Percentiles rank a stretch among this genome's conserved stretches.
Conservation (phyloP, 768 basidiomycete genomes). For the Saitozyma sp. region DNA sequence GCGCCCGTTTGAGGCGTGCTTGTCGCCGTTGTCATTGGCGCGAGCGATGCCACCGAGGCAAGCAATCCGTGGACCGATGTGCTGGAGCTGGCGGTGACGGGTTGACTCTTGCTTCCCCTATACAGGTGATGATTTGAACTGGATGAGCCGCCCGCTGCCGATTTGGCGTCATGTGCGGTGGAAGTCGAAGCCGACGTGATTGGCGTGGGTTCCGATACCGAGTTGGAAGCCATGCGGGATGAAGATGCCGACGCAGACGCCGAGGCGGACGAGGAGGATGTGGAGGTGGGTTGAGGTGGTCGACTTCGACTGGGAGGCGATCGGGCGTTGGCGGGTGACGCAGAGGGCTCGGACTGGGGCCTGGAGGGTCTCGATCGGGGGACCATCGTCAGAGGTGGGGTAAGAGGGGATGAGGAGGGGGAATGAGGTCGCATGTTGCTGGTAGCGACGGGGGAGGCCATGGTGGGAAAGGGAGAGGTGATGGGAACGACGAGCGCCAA, state of each 20-base stretch:
- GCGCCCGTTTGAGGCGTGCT: slow-evolving; percentile 27
- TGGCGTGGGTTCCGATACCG: not conserved
- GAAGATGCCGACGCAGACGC: not conserved
- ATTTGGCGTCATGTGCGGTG: not conserved
- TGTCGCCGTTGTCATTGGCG: not conserved
- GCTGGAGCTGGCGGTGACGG: too few relatives aligned
- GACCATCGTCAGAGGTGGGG: slow-evolving; percentile 9
- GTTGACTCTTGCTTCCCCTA: too few relatives aligned
- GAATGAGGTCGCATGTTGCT: not conserved
- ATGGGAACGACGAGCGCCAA: too few relatives aligned
- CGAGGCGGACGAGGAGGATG: slow-evolving; percentile 1
- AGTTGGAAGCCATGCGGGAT: not conserved
- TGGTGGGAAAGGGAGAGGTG: not conserved
- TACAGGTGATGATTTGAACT: not conserved
- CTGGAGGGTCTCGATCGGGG: slow-evolving; percentile 11
- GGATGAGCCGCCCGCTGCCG: not conserved
- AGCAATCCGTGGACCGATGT: too few relatives aligned
- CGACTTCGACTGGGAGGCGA: not conserved
- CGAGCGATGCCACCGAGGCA: too few relatives aligned
- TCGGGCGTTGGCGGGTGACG: slow-evolving; percentile 2
- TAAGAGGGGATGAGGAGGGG: slow-evolving; percentile 7
- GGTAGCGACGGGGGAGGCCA: slow-evolving; percentile 5
- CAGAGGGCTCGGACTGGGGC: slow-evolving; percentile 5
- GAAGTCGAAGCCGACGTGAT: not conserved
- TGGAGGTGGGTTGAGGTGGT: not conserved